Base-by-base conservation (phyloP, 2,329 filamentous ascomycete genomes). In the Aspergillus terreus region DNA sequence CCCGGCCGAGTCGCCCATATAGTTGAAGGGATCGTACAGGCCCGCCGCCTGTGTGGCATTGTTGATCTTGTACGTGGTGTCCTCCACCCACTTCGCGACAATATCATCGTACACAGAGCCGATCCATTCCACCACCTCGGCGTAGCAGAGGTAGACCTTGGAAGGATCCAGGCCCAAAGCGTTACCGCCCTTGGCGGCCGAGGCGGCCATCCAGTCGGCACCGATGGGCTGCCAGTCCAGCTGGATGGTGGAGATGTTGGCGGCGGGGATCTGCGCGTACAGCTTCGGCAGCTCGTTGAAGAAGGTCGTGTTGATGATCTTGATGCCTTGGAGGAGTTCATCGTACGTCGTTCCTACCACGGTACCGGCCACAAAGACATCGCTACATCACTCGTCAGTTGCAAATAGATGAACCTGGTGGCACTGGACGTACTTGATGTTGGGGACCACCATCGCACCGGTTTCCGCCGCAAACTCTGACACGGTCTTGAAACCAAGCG, bases 241-340 rank as follows among this genome's bases (percentile, higher is more conserved):
- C 30, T 76, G 62, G 44, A 76, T 66, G 54, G 73, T 74, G 38
- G 71, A 72, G 49, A 75, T 71, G 46, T 64, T 68, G 32, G 63
- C 63, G 4, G 53, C 52, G 25, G 69, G 70, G 12, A 70, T 58
- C 46, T 65, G 55, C 44, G 61, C 64, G 52, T 70, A 67, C 3
- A 70, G 57, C n/a, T 67, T 66, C 11, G 74, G 70, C 23, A 77
- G 64, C 23, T 73, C 64, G 25, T 61, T 62, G 41, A 73, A 64
- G 51, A 76, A 67, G 11, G 68, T 65, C 41, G 66, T 59, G 58
- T 76, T 74, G 49, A 75, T 68, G 52, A 67, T 59, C 49, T 67
- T 67, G 38, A 71, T 65, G 6, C 70, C 70, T 42, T 70, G 63
- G 19, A 59, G 59, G 57, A 75, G 66, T 12, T 75, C 60, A 11